Base-by-base conservation (phyloP, 495 filamentous ascomycete genomes). In the Clavariopsis aquatica region DNA sequence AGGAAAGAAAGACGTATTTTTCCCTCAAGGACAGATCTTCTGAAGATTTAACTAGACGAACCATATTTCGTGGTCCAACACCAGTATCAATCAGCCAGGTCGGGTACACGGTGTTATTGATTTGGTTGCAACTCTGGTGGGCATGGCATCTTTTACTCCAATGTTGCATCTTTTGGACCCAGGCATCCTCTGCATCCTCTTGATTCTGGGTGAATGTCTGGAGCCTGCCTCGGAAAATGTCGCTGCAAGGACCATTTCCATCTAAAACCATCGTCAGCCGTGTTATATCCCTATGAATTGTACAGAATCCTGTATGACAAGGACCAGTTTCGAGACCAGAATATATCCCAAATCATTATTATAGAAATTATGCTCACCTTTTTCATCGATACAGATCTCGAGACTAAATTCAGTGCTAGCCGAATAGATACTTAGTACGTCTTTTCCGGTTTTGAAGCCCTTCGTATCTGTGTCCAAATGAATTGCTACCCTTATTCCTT, bases 1-100 rank as follows among this genome's bases (percentile, higher is more conserved):
- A 47, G 45, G 15, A 47, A n/a, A 47, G 17, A 47, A 47, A 47
- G 8, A 47, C 45, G 20, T 47, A n/a, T 47, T 47, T 23, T 47
- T 19, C 17, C 7, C 20, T 47, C 20, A 13, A 36, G 31, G 6
- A 13, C 31, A n/a, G 17, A 47, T 10, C 7, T 7, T 47, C 45
- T 7, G 8, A 7, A n/a, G 45, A 10, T 7, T 47, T n/a, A 5
- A 47, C 20, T 10, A 47, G 15, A n/a, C 45, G 45, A 47, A n/a
- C 20, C 8, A 47, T 47, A 10, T 7, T n/a, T n/a, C 17, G 8
- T 5, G 17, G 5, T 6, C 20, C 17, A 7, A n/a, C 5, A 19
- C 45, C 45, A 23, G 20, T n/a, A 47, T 47, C 45, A 7, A 47
- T 47, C 6, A 47, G 45, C 6, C 45, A n/a, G 8, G 17, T n/a